Conservation (phyloP, 2,329 filamentous ascomycete genomes). For the Rasamsonia emersonii region DNA sequence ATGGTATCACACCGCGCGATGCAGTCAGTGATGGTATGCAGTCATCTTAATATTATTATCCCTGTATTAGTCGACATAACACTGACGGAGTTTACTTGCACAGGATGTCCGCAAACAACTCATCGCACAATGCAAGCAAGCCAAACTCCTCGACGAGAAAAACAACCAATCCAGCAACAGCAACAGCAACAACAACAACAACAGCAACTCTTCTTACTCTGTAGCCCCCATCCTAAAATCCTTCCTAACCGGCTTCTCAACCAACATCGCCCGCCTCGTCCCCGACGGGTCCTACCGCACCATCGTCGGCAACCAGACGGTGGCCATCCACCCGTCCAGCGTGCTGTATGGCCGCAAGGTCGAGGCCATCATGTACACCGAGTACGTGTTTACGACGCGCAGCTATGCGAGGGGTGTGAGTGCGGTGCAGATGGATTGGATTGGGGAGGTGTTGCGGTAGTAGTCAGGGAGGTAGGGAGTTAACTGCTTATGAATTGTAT, state of each 20-base stretch:
- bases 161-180: constrained; percentile 11
- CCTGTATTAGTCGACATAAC: constrained; percentile 2
- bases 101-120: constrained; percentile 55
- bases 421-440: constrained; percentile 55
- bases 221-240: constrained; percentile 47
- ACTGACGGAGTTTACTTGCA: constrained; percentile 5
- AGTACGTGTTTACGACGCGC: constrained; percentile 58
- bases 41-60: background rate
- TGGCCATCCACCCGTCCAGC: constrained; percentile 55
- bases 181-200: constrained; percentile 17
- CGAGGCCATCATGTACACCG: constrained; percentile 57
- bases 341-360: constrained; percentile 52
- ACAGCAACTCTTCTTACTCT: constrained; percentile 14
- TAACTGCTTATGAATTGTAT: too few species aligned
- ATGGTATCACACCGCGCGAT: constrained; percentile 56
- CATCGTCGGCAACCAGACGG: constrained; percentile 51
- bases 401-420: constrained; percentile 56
- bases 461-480: too few species aligned
- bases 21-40: constrained; percentile 51
- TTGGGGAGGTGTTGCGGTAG: constrained; percentile 46
- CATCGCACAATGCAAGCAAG: constrained; percentile 44
- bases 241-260: constrained; percentile 50
- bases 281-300: constrained; percentile 56
- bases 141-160: constrained; percentile 33
- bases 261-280: constrained; percentile 52